A percentile compares a stretch with the other conserved stretches of the same genome.
These are phyloP conservation scores for Podila minutissima DNA, from an alignment of 192 early-diverging fungal species.

Conservation along the genomic window DNA sequence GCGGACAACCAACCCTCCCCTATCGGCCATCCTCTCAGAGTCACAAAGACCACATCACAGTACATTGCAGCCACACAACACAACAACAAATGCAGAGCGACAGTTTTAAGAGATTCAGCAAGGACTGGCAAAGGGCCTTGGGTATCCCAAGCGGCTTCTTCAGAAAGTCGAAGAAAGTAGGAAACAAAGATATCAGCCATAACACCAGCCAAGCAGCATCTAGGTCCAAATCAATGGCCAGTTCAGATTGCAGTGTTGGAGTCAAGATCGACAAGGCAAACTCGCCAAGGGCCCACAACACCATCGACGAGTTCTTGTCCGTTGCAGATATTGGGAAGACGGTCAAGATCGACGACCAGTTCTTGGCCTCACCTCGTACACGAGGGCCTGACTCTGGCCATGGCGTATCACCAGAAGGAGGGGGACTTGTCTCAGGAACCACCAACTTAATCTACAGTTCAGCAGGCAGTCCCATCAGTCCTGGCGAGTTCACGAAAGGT, in stretches of 20 bases:
- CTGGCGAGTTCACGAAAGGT: conserved; percentile 10
- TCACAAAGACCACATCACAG: not conserved
- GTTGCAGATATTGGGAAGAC: conserved; percentile 4
- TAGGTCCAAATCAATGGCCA: not conserved
- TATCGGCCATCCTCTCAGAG: not conserved
- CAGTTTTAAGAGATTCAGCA: conserved; percentile 30
- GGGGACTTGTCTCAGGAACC: not conserved
- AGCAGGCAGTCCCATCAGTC: not conserved
- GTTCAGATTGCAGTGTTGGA: not conserved
- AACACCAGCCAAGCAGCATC: conserved; percentile 3
- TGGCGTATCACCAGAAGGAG: not conserved
- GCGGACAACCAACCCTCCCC: not conserved
- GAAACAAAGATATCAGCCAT: not conserved
- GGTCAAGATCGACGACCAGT: not conserved
- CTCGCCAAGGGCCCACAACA: not conserved
- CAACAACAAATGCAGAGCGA: conserved; percentile 30
- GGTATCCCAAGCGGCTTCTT: conserved; percentile 16
- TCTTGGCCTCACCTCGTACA: not conserved
- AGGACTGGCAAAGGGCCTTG: conserved; percentile 26
- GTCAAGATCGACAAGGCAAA: conserved; percentile 3
- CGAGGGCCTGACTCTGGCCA: not conserved
- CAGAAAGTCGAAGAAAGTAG: conserved; percentile 25
- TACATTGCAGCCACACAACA: not conserved
- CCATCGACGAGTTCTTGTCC: not conserved
- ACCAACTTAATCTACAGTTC: not conserved